A percentile compares a stretch with the other conserved stretches of the same genome.
Evolutionary conservation across 2,329 filamentous ascomycete species (phyloP).

Genomic region (Calonectria honghensis): DNA sequence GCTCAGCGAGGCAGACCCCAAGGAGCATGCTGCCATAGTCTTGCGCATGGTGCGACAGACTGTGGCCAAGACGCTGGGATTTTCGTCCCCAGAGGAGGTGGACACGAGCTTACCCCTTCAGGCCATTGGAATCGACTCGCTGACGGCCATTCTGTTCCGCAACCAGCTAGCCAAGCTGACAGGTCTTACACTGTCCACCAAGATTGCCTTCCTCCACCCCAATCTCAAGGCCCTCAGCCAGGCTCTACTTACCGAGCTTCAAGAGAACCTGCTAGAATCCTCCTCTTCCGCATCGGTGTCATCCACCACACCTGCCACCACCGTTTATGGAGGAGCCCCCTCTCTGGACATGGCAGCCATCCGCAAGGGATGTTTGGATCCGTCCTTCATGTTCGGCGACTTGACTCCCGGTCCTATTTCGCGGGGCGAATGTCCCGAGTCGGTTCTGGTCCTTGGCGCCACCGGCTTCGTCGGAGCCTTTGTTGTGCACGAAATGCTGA

Average conservation of each 20-base stretch:
- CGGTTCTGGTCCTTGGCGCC: background rate
- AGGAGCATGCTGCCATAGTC: background rate
- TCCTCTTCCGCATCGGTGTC: background rate
- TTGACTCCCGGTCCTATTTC: background rate
- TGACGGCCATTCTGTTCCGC: background rate
- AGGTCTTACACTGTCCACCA: background rate
- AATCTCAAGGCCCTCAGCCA: background rate
- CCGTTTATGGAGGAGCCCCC: background rate
- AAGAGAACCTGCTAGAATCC: background rate
- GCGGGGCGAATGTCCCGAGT: background rate
- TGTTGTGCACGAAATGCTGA: background rate
- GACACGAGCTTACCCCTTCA: background rate
- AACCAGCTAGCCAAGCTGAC: background rate
- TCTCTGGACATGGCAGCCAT: background rate
- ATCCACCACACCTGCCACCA: background rate
- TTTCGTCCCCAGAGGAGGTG: background rate
- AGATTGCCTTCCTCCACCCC: background rate
- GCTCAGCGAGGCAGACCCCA: background rate
- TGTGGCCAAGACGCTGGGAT: background rate
- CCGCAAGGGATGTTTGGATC: background rate
- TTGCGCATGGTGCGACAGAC: background rate
- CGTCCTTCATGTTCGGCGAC: background rate
- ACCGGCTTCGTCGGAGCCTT: conserved; percentile 1
- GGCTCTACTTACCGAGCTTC: background rate
- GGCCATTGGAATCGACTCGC: background rate